Conservation (phyloP, 805 yeast species). For the Jamesozyma jinghongensis region DNA sequence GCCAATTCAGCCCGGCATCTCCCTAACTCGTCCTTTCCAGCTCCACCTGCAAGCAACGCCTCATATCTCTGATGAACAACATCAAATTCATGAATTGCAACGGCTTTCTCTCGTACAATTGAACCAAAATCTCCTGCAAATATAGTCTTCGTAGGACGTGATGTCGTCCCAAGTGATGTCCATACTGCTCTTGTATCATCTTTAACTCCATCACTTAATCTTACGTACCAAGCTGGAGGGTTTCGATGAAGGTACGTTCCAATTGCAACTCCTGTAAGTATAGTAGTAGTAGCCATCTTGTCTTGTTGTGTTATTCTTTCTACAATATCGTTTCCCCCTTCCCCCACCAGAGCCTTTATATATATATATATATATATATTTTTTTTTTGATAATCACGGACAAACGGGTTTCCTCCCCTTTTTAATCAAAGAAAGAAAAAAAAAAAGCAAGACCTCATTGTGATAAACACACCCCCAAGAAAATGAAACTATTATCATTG, state of each 20-base stretch:
- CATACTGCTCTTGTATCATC: slow-evolving; percentile 7
- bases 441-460: too few relatives aligned
- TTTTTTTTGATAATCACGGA: too few relatives aligned
- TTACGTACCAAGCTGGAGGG: slow-evolving; percentile 2
- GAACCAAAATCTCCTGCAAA: slow-evolving; percentile 23
- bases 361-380: too few relatives aligned
- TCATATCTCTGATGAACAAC: slow-evolving; percentile 21
- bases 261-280: too few relatives aligned
- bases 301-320: too few relatives aligned
- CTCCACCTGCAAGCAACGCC: slow-evolving; percentile 11
- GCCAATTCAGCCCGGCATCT: slow-evolving; percentile 8
- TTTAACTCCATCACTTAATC: slow-evolving; percentile 9
- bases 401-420: too few relatives aligned
- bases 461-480: too few relatives aligned
- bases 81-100: slow-evolving; percentile 25
- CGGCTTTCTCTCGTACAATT: slow-evolving; percentile 24
- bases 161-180: background rate
- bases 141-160: slow-evolving; percentile 12
- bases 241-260: background rate
- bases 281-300: too few relatives aligned
- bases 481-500: too few relatives aligned
- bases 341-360: too few relatives aligned
- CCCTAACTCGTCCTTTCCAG: slow-evolving; percentile 13
- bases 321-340: too few relatives aligned
- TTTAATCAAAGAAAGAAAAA: too few relatives aligned